Conservation (phyloP, 768 basidiomycete genomes). For the Amanita thiersii region DNA sequence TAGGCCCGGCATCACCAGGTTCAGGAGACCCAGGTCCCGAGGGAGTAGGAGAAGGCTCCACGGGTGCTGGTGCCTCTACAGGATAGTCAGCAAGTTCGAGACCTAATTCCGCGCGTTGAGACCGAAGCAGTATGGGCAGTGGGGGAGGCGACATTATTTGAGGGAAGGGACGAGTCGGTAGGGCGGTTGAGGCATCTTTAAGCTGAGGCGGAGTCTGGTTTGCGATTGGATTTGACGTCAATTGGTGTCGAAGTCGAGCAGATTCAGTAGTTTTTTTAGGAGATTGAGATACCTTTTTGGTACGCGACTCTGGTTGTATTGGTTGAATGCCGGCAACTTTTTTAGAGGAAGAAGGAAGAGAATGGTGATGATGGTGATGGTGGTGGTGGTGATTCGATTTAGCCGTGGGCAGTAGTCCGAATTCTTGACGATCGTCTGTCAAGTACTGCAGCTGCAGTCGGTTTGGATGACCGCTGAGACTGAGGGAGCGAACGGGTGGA, state of each 20-base stretch:
- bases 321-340: background rate
- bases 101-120: conserved; percentile 24
- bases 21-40: background rate
- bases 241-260: background rate
- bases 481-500: conserved; percentile 1
- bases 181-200: conserved; percentile 11
- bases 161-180: conserved; percentile 12
- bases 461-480: background rate
- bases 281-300: background rate
- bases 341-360: conserved; percentile 4
- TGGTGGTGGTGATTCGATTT: background rate
- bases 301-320: background rate
- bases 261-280: background rate
- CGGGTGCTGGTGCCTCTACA: background rate
- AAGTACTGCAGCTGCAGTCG: background rate
- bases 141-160: conserved; percentile 29
- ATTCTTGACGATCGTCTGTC: background rate
- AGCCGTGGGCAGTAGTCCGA: background rate
- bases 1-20: background rate
- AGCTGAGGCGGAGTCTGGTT: conserved; percentile 12
- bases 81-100: conserved; percentile 11
- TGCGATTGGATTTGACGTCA: conserved; percentile 5
- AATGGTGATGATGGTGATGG: conserved; percentile 1
- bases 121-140: conserved; percentile 30
- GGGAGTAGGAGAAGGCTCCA: conserved; percentile 4